A percentile compares a stretch with the other conserved stretches of the same genome.
Evolutionary conservation across 805 yeast species (phyloP).

Genomic region (Tetrapisispora fleetii): DNA sequence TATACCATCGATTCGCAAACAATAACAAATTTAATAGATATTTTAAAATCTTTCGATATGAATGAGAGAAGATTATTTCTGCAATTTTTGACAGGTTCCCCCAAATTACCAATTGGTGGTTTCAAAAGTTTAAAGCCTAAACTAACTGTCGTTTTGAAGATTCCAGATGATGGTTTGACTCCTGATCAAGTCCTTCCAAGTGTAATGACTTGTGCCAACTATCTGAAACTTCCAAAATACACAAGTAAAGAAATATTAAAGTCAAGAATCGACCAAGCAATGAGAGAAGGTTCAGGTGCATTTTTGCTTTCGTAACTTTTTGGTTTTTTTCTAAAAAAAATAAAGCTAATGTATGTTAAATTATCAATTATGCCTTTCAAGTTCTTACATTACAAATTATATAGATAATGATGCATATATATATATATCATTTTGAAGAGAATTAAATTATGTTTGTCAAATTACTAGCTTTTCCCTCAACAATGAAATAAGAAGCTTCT

Average conservation of each 20-base stretch:
- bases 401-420: too few species aligned
- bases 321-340: too few species aligned
- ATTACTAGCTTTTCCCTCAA: slow-evolving; percentile 32
- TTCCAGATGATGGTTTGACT: slow-evolving; percentile 55
- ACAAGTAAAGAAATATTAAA: slow-evolving; percentile 51
- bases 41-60: slow-evolving; percentile 45
- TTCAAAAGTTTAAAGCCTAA: slow-evolving; percentile 74
- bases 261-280: slow-evolving; percentile 53
- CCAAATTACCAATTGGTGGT: slow-evolving; percentile 89
- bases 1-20: slow-evolving; percentile 60
- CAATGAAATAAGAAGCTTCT: slow-evolving; percentile 33
- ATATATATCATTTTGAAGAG: too few species aligned
- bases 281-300: slow-evolving; percentile 81
- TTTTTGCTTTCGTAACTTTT: slow-evolving; percentile 55
- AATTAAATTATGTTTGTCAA: background rate
- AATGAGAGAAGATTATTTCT: slow-evolving; percentile 61
- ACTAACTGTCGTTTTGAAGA: slow-evolving; percentile 78
- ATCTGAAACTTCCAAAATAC: slow-evolving; percentile 80
- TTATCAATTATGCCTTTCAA: too few species aligned
- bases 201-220: slow-evolving; percentile 97
- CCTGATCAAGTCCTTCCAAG: slow-evolving; percentile 85
- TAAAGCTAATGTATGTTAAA: too few species aligned
- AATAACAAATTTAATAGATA: slow-evolving; percentile 49
- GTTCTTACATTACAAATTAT: too few species aligned
- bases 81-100: slow-evolving; percentile 88